phyloP scores from a whole-genome alignment of 2,329 filamentous ascomycete genomes.

The Penicillium sp. region DNA sequence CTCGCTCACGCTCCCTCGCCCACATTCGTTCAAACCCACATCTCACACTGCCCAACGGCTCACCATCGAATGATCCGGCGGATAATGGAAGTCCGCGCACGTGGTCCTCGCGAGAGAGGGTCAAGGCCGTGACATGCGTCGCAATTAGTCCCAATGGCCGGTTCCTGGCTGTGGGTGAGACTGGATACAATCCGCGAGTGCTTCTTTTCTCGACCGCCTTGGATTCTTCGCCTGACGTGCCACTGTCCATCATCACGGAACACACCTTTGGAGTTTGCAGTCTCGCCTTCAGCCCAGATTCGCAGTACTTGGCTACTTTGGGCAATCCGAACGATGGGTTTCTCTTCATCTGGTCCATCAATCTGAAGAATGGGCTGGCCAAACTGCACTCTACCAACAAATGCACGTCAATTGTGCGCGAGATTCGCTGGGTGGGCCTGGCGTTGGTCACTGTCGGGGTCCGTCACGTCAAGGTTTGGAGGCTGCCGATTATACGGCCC shows the following conservation, averaged over 20 bases:
- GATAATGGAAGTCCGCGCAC: conserved; percentile 63
- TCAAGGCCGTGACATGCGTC: conserved; percentile 90
- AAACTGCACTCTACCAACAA: conserved; percentile 81
- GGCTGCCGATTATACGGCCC: conserved; percentile 61
- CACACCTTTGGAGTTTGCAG: conserved; percentile 85
- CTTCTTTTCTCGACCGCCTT: conserved; percentile 76
- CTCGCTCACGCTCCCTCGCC: conserved; percentile 54
- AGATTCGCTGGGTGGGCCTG: conserved; percentile 86
- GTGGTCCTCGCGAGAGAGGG: conserved; percentile 83
- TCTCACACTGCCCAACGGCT: conserved; percentile 38
- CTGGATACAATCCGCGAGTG: conserved; percentile 85
- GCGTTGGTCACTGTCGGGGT: conserved; percentile 81
- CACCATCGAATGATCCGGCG: conserved; percentile 46
- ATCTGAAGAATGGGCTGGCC: conserved; percentile 71
- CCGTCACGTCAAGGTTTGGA: conserved; percentile 90
- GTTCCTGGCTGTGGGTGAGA: conserved; percentile 89
- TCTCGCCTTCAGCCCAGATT: conserved; percentile 83
- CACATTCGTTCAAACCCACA: conserved; percentile 46
- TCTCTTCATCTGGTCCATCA: conserved; percentile 83
- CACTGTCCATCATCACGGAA: conserved; percentile 78
- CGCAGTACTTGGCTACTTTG: conserved; percentile 78
- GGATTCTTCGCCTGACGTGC: conserved; percentile 72
- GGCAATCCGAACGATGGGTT: conserved; percentile 90
- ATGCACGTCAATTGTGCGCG: conserved; percentile 78
- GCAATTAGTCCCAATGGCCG: conserved; percentile 80